Percentiles rank a stretch among this genome's conserved stretches.
phyloP scores from a whole-genome alignment of 1,284 basidiomycete genomes.

The Omphalotus olearius region DNA sequence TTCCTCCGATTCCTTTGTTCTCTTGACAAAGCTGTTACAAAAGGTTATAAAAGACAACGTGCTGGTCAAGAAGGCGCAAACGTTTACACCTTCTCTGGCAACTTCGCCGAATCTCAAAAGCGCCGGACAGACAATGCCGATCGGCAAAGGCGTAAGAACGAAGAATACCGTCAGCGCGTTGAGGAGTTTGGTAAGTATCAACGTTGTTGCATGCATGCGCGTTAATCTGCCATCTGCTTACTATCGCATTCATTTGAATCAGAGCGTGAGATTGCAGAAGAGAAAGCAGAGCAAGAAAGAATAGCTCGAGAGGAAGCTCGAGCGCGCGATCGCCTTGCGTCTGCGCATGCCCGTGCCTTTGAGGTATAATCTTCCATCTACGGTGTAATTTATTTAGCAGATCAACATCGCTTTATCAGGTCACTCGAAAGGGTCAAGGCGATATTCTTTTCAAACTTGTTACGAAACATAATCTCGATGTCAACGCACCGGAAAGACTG shows the following conservation, averaged over 20 bases:
- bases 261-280: constrained; percentile 29
- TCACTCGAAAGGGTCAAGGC: constrained; percentile 24
- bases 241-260: not conserved
- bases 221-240: not conserved
- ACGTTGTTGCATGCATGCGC: not conserved
- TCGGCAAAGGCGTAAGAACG: constrained; percentile 25
- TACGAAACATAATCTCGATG: constrained; percentile 27
- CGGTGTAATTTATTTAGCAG: too few relatives aligned
- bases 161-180: constrained; percentile 28
- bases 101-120: constrained; percentile 19
- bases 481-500: constrained; percentile 25
- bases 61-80: constrained; percentile 17
- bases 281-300: constrained; percentile 25
- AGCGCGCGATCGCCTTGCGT: constrained; percentile 20
- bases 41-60: constrained; percentile 22
- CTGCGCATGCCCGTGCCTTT: constrained; percentile 27
- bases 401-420: not conserved
- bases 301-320: constrained; percentile 22
- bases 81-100: constrained; percentile 18
- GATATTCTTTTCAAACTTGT: constrained; percentile 22
- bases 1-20: not conserved
- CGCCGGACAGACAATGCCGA: constrained; percentile 19
- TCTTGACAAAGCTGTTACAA: not conserved
- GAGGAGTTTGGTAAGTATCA: constrained; percentile 26
- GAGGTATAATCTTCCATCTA: constrained; percentile 15